A percentile compares a stretch with the other conserved stretches of the same genome.
Evolutionary conservation across 2,329 filamentous ascomycete genomes (phyloP).

Genomic region (Lizonia empirigonia): DNA sequence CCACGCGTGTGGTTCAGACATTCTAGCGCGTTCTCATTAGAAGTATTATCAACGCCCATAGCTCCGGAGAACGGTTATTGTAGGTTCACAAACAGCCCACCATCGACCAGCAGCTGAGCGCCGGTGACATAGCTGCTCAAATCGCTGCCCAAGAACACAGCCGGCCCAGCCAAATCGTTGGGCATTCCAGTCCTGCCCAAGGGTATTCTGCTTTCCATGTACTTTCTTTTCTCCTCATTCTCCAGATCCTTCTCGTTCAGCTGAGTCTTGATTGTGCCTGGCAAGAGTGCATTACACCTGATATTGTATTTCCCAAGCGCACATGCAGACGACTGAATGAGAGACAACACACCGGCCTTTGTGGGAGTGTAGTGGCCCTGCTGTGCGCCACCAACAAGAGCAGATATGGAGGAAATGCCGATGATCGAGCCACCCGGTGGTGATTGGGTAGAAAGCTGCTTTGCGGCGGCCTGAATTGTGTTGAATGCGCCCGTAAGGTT

Average conservation of each 20-base stretch:
- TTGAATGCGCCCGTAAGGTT: conserved; percentile 92
- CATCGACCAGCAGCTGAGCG: conserved; percentile 83
- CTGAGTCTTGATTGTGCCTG: conserved; percentile 82
- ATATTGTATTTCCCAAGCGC: conserved; percentile 78
- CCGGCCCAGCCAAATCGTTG: conserved; percentile 79
- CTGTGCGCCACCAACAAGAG: conserved; percentile 75
- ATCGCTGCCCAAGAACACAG: conserved; percentile 79
- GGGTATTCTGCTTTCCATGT: conserved; percentile 83
- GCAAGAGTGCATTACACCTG: conserved; percentile 81
- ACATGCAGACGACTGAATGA: conserved; percentile 84
- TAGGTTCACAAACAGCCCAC: conserved; percentile 86
- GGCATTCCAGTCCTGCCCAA: conserved; percentile 59
- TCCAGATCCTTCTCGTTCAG: conserved; percentile 81
- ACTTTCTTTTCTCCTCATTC: conserved; percentile 72
- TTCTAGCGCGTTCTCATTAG: background rate
- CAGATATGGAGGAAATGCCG: conserved; percentile 73
- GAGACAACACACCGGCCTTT: conserved; percentile 77
- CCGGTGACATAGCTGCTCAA: conserved; percentile 69
- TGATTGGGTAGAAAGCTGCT: conserved; percentile 74
- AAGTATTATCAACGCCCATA: background rate
- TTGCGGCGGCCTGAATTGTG: conserved; percentile 80
- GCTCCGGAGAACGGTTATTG: conserved; percentile 19
- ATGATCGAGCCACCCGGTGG: conserved; percentile 77
- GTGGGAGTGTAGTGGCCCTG: conserved; percentile 87
- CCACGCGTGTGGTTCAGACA: background rate